Evolutionary conservation across 1,284 basidiomycete species (phyloP).

Genomic region (Megacollybia platyphylla): DNA sequence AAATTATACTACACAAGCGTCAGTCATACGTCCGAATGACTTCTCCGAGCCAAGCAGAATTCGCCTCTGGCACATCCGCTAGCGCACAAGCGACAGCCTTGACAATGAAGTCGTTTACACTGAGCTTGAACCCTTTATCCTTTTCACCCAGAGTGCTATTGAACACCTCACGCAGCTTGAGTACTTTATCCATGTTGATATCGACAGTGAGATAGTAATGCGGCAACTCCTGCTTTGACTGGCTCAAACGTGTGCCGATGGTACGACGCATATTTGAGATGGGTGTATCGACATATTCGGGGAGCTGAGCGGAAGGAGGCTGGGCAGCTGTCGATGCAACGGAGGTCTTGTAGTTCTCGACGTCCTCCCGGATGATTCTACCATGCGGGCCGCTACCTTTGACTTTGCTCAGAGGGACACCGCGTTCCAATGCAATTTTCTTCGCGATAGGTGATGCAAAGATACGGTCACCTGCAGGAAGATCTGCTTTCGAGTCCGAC

Average conservation of each 20-base stretch:
- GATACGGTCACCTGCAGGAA: slow-evolving; percentile 68
- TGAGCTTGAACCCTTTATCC: slow-evolving; percentile 82
- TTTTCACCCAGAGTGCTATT: slow-evolving; percentile 82
- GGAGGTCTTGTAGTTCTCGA: slow-evolving; percentile 75
- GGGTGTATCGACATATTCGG: slow-evolving; percentile 86
- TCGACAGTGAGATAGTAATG: slow-evolving; percentile 97
- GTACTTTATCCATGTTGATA: slow-evolving; percentile 93
- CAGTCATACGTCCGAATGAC: slow-evolving; percentile 79
- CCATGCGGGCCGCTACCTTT: slow-evolving; percentile 94
- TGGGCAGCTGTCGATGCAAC: slow-evolving; percentile 28
- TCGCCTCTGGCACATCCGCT: slow-evolving; percentile 92
- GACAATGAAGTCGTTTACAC: slow-evolving; percentile 97
- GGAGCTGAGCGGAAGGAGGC: slow-evolving; percentile 28
- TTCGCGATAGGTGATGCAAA: slow-evolving; percentile 94
- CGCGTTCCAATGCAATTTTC: slow-evolving; percentile 92
- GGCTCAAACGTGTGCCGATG: slow-evolving; percentile 83
- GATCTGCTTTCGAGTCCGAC: slow-evolving; percentile 33
- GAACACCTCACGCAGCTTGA: slow-evolving; percentile 92
- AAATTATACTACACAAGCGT: neutral
- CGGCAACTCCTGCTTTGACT: slow-evolving; percentile 91
- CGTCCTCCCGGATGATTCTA: slow-evolving; percentile 87
- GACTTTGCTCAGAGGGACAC: slow-evolving; percentile 83
- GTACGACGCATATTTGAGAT: slow-evolving; percentile 90
- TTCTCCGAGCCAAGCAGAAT: slow-evolving; percentile 97
- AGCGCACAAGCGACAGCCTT: slow-evolving; percentile 91